Evolutionary conservation across 345 rosid species (phyloP), one percentile per base, ranked within the genome.

Genomic region (Pelargonium nanum): DNA sequence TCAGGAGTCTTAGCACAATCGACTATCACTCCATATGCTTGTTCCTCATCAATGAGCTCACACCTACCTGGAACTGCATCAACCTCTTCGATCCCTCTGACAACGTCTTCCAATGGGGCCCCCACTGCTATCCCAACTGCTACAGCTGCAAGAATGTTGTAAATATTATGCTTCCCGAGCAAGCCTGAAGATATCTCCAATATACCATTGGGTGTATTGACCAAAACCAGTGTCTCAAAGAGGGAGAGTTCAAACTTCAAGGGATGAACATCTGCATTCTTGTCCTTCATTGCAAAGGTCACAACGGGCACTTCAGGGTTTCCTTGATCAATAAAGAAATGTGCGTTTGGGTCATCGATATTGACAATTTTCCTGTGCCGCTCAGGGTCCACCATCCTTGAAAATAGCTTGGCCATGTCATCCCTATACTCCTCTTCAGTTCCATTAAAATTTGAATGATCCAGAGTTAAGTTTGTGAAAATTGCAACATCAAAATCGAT

Each of bases 51-150:
- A 62, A 92, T 92, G 73, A 92, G 69, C 65, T 92, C 96, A 63
- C 91, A 92, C 75, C 96, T 85, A 24, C 98, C 98, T 1, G 95
- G 98, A 64, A 92, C 95, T 23, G 91, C 87, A 76, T 86, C 95
- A 19, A 92, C 81, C 81, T 92, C 98, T 72, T 92, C 96, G 62
- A 88, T 82, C 64, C 96, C 98, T 75, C 95, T 70, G 55, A 92
- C 96, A 73, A 92, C 83, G 68, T 88, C 98, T 73, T 86, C 95
- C 64, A 92, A 74, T 68, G 98, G 95, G 64, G 89, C 91, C 61
- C 93, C 96, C 55, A 92, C 98, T 63, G 93, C 95, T 69, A 92
- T 89, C 60, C 98, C 98, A 67, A 88, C 91, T 9, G 98, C 85
- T 61, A 88, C 88, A 57, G 95, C 93, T 0, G 96, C 89, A 55